Evolutionary conservation across 805 yeast species (phyloP), one percentile per base, ranked within the genome.

Genomic region (Torulaspora delbrueckii): DNA sequence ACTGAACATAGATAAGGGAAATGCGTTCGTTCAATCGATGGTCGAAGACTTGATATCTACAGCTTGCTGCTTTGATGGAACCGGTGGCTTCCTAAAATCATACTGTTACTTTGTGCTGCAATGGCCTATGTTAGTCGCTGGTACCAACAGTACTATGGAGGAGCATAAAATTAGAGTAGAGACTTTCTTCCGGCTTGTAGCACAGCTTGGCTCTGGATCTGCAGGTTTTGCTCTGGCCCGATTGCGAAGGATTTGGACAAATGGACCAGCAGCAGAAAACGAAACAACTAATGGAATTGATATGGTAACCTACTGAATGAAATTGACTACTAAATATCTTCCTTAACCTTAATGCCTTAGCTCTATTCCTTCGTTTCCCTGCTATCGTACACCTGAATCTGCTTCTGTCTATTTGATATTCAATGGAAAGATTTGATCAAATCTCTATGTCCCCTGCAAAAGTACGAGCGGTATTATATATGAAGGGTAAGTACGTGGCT

Each of bases 81-180:
- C 43, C 12, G 25, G 23, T 5, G 23, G 32, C 33, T 40, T 31
- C 6, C 23, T 35, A n/a, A 40, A 40, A 32, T 40, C 30, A 9
- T 31, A 40, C 23, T 40, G 37, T 10, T 22, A 34, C 37, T 40
- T 40, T 31, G 24, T 40, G 30, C 37, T 40, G 23, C 43, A 40
- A 28, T 40, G 43, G 43, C 43, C 43, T 3, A 40, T 40, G 43
- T 23, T 40, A 30, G 43, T 40, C 18, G 43, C 43, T 19, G 43
- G 43, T 24, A 26, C 37, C 12, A 40, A 40, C 33, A 40, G 43
- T 31, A 32, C 32, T 16, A 34, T 12, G 8, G 43, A 40, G 13
- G 31, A n/a, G 8, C 37, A 40, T 31, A 40, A 28, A 13, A n/a
- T 13, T n/a, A 40, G 23, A 23, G 43, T 40, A n/a, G 43, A 40